Base-by-base conservation (phyloP, 257 asterid genomes). In the Pogostemon cablin region DNA sequence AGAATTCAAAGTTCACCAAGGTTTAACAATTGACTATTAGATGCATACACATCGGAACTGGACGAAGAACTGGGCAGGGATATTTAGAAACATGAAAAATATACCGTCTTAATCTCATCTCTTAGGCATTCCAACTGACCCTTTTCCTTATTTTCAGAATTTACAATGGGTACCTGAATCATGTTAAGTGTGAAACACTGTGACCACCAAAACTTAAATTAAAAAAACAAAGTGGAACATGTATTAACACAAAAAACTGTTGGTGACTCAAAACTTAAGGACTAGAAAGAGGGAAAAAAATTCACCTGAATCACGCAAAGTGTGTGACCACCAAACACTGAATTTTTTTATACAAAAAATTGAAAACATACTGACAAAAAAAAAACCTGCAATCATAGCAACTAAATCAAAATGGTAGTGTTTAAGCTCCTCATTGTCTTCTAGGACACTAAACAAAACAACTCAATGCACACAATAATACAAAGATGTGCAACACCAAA, bases 71-170 rank as follows among this genome's bases (percentile, higher is more conserved):
- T 32, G 53, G 69, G 70, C 34, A 62, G 59, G 40, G 44, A 54
- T 76, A 69, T 50, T 62, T 69, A 72, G 74, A 48, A 54, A 75
- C 61, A 46, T 62, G 69, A 73, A 56, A 75, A 74, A 44, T 78
- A 25, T 72, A 90, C 97, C 71, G 42, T 85, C 77, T 78, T 85
- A 76, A 95, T 85, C 78, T 95, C 99, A 56, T 86, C 95, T 79
- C 80, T 77, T 49, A 95, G 81, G 81, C 87, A 76, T 80, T 79
- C 90, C 86, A 95, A 68, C 75, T 86, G 98, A 77, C 81, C 86
- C 77, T 78, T 86, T 68, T 95, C 99, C 61, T 84, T 84, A 20
- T 86, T 85, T 81, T 88, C 96, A 78, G 61, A 65, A 78, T 85
- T 88, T 66, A 67, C 39, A 72, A 95, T 88, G 62, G 97, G 92